These are phyloP conservation scores for Pythium oligandrum DNA, from an alignment of 352 stramenopile species.

Conservation along the genomic window DNA sequence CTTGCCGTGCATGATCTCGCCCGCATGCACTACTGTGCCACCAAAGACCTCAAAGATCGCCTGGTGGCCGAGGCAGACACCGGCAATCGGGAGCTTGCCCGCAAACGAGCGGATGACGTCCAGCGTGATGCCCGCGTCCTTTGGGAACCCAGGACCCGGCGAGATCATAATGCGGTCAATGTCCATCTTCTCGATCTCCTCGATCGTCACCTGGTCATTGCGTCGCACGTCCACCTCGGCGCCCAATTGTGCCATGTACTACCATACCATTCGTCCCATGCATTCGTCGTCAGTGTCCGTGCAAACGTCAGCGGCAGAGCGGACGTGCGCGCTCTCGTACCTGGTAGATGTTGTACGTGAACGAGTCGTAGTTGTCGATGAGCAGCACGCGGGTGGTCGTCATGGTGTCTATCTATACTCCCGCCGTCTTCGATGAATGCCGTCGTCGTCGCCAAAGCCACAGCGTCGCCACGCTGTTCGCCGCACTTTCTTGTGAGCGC, in stretches of 20 bases:
- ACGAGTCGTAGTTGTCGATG: slow-evolving; percentile 91
- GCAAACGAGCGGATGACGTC: slow-evolving; percentile 81
- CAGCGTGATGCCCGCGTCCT: slow-evolving; percentile 77
- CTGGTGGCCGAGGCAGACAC: slow-evolving; percentile 81
- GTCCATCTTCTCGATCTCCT: slow-evolving; percentile 67
- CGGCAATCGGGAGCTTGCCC: slow-evolving; percentile 78
- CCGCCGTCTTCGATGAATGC: neutral
- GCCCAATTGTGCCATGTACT: slow-evolving; percentile 85
- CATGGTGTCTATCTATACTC: slow-evolving; percentile 6
- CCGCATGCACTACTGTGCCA: slow-evolving; percentile 76
- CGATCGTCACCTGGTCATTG: slow-evolving; percentile 83
- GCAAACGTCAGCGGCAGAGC: no score
- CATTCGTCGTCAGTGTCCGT: no score
- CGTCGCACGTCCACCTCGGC: slow-evolving; percentile 74
- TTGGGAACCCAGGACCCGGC: slow-evolving; percentile 74
- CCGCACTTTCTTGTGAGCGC: slow-evolving; percentile 25
- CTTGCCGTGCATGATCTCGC: slow-evolving; percentile 88
- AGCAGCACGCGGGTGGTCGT: slow-evolving; percentile 72
- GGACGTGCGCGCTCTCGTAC: slow-evolving; percentile 15
- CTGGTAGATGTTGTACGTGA: slow-evolving; percentile 90
- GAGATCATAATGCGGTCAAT: slow-evolving; percentile 88
- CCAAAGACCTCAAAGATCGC: slow-evolving; percentile 88
- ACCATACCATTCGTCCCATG: neutral
- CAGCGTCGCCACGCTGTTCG: slow-evolving; percentile 7
- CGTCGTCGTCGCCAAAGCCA: neutral